Base-by-base conservation (phyloP, 78 protist genomes). In the Tieghemostelium lacteum region DNA sequence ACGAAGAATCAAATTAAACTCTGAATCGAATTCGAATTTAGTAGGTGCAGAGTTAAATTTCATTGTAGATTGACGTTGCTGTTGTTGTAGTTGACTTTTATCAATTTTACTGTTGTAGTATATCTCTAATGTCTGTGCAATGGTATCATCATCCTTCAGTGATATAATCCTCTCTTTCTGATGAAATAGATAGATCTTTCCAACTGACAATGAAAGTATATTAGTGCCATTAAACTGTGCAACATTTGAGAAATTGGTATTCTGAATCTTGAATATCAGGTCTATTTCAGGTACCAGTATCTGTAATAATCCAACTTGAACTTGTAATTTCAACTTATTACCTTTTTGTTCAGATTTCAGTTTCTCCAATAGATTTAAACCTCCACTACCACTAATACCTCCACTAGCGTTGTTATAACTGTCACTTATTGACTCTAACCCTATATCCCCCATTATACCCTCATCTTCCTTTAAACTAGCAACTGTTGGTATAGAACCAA, bases 171-270 rank as follows among this genome's bases (percentile, higher is more conserved):
- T 54, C 28, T 67, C 61, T 26, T 67, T 67, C 36, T 49, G 54
- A 67, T n/a, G 36, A 34, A 66, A 39, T 54, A 78, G 24, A 36
- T 78, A 49, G 1, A 78, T 28, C 36, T 78, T 78, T 26, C 88
- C 88, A 66, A 78, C 36, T 22, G 52, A 50, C 16, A 78, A 1
- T 3, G 22, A 29, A 12, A 52, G 31, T 37, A n/a, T n/a, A 3
- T 36, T 64, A 7, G 49, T 40, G 7, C 40, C 63, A 78, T 67
- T 70, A 19, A 55, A 78, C 0, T 28, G 28, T 24, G 55, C 55
- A 22, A 33, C 26, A 10, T 58, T 31, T n/a, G 31, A 28, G 39
- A 66, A 33, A 26, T 78, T 31, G 0, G 75, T 67, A 29, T 67
- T 76, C 22, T 52, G 24, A 37, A 78, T 57, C 40, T 36, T 54